Base-by-base conservation (phyloP, 2,329 filamentous ascomycete species). In the Truncatella angustata region DNA sequence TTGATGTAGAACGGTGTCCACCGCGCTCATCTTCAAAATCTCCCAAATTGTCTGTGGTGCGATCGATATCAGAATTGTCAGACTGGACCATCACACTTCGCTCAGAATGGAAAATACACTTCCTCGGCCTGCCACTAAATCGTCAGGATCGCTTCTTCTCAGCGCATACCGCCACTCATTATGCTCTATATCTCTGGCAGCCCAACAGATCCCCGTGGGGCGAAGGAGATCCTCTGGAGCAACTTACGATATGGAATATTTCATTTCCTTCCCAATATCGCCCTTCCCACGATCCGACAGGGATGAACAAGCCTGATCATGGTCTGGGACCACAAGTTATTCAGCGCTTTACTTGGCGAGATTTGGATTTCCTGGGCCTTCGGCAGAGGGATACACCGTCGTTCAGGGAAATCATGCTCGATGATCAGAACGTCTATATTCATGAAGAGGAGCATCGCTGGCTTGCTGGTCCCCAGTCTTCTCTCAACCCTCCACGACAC, bases 121-220 rank as follows among this genome's bases (percentile, higher is more conserved):
- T 78, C 59, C 67, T 80, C 1, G 81, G 80, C 9, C 69, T 84
- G 45, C 75, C 80, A 1, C 61, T 84, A 5, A 79, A 76, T 58
- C 69, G 73, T n/a, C 68, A 73, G 35, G 80, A 84, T 61, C 77
- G 82, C n/a, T 84, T 85, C 72, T 84, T 81, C 66, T 85, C 81
- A 9, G 68, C 78, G 1, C 84, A 87, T 62, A 85, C 73, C 44
- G 61, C 71, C 12, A 80, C 73, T 0, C 82, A 86, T 62, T 86
- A 86, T 65, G 80, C 74, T 35, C 70, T 85, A 12, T 86, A 86
- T 64, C 72, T 80, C 24, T 86, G 82, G 82, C 80, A 85, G 58
- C 76, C 79, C 2, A 79, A 79, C 56, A 76, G 76, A 42, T 78
- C 77, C 40, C 70, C 78, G 34, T 81, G 78, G 70, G 75, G 76